A percentile compares a stretch with the other conserved stretches of the same genome.
These are phyloP conservation scores for Kregervanrija delftensis DNA, from an alignment of 805 yeast genomes.

Conservation along the genomic window DNA sequence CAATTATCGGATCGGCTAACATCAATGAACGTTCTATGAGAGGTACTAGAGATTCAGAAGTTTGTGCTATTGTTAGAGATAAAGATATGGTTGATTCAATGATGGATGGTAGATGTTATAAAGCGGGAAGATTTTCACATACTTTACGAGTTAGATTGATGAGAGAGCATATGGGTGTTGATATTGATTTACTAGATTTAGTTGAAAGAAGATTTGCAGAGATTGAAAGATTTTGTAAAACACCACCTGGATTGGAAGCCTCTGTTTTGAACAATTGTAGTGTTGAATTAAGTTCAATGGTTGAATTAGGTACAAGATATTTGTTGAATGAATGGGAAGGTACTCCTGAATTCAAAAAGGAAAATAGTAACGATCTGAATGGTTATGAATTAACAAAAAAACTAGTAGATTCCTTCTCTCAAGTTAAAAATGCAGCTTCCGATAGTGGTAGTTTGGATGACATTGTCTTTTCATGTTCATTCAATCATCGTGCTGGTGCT, in stretches of 20 bases:
- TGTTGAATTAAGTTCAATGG: conserved; percentile 51
- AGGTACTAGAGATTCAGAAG: conserved; percentile 90
- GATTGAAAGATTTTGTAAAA: conserved; percentile 39
- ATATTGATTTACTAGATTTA: conserved; percentile 76
- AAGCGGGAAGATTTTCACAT: conserved; percentile 85
- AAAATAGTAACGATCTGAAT: conserved; percentile 4
- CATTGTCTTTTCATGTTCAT: conserved; percentile 39
- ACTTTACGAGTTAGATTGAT: conserved; percentile 82
- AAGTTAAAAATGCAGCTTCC: conserved; percentile 13
- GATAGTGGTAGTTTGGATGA: conserved; percentile 19
- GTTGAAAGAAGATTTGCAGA: conserved; percentile 65
- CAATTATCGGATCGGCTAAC: conserved; percentile 95
- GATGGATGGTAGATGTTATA: conserved; percentile 78
- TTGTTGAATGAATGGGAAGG: conserved; percentile 39
- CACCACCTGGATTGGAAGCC: conserved; percentile 35
- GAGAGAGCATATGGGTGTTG: conserved; percentile 96
- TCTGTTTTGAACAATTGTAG: conserved; percentile 34
- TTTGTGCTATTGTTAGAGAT: conserved; percentile 85
- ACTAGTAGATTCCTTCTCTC: conserved; percentile 15
- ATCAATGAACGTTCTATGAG: conserved; percentile 95
- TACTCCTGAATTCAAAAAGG: conserved; percentile 21
- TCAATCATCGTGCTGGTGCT: conserved; percentile 83
- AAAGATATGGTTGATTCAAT: conserved; percentile 57
- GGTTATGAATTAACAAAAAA: conserved; percentile 16
- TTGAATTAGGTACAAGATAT: conserved; percentile 68